Base-by-base conservation (phyloP, 805 yeast genomes). In the Metschnikowia orientalis region DNA sequence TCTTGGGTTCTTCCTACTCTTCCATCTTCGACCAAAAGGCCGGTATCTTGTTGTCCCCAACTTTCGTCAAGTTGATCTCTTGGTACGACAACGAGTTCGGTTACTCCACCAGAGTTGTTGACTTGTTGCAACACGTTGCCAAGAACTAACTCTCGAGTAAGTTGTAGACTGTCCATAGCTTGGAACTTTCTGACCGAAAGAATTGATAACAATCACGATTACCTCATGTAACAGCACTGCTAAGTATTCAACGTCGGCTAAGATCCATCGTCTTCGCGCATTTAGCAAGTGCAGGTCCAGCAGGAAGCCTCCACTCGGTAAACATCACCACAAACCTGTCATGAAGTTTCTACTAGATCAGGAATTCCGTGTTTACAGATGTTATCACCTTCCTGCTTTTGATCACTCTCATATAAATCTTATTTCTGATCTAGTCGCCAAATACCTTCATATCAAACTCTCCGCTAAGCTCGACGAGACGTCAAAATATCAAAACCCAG, bases 51-150 rank as follows among this genome's bases (percentile, higher is more conserved):
- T 73, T 87, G 59, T 80, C 87, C 65, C 86, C 87, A 63, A 78
- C 80, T 57, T 87, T 87, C 67, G 92, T 85, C 70, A 87, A 87
- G 79, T 76, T 87, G 61, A 73, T 86, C 68, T 76, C 95, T 42
- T 87, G 95, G 95, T 87, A 87, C 79, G 95, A 87, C 69, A 87
- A 87, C 72, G 95, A 87, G 75, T 87, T 66, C 74, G 95, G 95
- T 66, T 87, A 87, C 84, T 83, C 95, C 56, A 82, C 92, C 71
- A 87, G 95, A 77, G 95, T 87, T 52, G 95, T 87, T 51, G 95
- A 87, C 75, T 73, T 87, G 60, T 69, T 86, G 55, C 79, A 81
- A 68, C 80, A 76, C 74, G 79, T 83, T 59, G 90, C 94, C 51
- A 73, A 76, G 48, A 33, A 40, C 41, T 43, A 39, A 44, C 34